Evolutionary conservation across 495 filamentous ascomycete species (phyloP).

Genomic region (Penicillium paradoxum): DNA sequence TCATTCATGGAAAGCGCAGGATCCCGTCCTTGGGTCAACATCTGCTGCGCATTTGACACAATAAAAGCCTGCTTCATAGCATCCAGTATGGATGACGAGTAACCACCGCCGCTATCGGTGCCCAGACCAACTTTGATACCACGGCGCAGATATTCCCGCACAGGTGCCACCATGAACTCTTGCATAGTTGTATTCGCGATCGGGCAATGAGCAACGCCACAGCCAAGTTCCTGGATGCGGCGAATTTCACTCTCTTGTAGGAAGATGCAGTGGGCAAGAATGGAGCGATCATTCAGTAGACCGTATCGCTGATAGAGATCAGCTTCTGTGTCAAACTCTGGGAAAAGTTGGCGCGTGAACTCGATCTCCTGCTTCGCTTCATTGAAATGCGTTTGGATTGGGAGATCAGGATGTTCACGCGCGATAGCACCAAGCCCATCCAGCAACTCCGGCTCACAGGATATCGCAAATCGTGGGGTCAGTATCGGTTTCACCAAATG

Average conservation of each 20-base stretch:
- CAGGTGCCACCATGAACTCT: conserved; percentile 56
- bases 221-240: conserved; percentile 40
- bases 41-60: conserved; percentile 53
- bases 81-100: conserved; percentile 54
- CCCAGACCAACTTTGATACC: conserved; percentile 63
- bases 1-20: conserved; percentile 47
- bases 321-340: conserved; percentile 46
- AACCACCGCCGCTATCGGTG: conserved; percentile 64
- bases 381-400: conserved; percentile 63
- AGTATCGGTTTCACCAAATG: conserved; percentile 51
- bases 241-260: conserved; percentile 51
- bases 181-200: conserved; percentile 59
- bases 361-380: conserved; percentile 53
- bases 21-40: conserved; percentile 42
- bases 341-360: conserved; percentile 49
- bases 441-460: conserved; percentile 50
- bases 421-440: conserved; percentile 49
- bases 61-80: conserved; percentile 57
- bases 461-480: conserved; percentile 61
- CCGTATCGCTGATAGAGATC: conserved; percentile 52
- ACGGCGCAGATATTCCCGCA: conserved; percentile 50
- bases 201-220: conserved; percentile 61
- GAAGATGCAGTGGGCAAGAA: conserved; percentile 62
- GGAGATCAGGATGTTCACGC: conserved; percentile 43
- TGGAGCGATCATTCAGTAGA: conserved; percentile 49